Evolutionary conservation across 164 flowering plant genomes (phyloP).

Genomic region (Nymphaea thermarum): DNA sequence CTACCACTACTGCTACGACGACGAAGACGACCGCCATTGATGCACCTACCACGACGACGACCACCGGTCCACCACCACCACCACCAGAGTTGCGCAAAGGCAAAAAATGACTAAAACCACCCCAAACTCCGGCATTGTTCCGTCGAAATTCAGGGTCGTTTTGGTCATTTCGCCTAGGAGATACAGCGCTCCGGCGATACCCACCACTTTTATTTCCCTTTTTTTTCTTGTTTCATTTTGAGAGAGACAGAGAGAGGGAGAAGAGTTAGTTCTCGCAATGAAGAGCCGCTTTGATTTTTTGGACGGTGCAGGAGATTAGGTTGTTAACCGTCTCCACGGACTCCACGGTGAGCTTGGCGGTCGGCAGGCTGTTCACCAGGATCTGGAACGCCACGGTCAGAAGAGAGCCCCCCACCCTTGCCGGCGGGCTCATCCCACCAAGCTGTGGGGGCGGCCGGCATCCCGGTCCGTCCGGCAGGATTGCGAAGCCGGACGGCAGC

Average conservation of each 20-base stretch:
- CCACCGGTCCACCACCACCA: background rate
- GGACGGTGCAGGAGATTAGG: conserved; percentile 90
- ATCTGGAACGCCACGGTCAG: conserved; percentile 93
- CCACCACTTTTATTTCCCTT: background rate
- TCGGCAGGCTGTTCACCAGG: conserved; percentile 79
- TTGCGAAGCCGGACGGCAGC: conserved; percentile 84
- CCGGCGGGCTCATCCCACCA: conserved; percentile 3
- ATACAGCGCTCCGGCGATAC: background rate
- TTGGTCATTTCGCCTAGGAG: background rate
- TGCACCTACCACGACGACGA: background rate
- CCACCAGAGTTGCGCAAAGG: background rate
- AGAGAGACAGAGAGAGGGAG: background rate
- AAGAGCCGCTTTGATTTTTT: conserved; percentile 90
- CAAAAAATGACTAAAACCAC: conserved; percentile 1
- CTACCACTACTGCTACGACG: no score
- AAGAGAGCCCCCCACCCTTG: conserved; percentile 56
- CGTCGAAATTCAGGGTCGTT: background rate
- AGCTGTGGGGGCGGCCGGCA: conserved; percentile 12
- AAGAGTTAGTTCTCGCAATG: conserved; percentile 47
- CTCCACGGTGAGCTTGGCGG: conserved; percentile 90
- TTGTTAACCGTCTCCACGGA: conserved; percentile 96
- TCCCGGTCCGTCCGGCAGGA: conserved; percentile 71
- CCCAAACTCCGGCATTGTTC: background rate
- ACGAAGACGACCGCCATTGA: background rate
- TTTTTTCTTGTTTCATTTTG: background rate